Conservation (phyloP, 208 protist genomes). For the Naegleria fowleri region DNA sequence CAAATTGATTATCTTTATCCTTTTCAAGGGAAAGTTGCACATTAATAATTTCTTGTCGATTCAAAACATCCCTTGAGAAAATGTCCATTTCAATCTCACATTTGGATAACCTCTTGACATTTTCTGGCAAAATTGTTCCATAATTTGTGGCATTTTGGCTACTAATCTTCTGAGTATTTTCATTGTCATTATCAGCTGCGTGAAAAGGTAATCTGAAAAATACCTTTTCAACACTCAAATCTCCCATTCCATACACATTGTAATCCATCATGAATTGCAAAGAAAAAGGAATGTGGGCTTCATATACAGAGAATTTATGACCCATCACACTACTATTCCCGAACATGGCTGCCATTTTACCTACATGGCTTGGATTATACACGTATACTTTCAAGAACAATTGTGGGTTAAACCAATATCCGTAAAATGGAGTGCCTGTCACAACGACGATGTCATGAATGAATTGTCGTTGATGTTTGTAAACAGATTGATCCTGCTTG, state of each 20-base stretch:
- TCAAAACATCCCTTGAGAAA: background rate
- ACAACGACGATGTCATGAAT: background rate
- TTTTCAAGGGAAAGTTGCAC: background rate
- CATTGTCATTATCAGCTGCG: background rate
- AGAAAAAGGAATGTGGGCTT: conserved; percentile 61
- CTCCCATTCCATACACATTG: conserved; percentile 61
- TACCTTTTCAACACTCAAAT: conserved; percentile 28
- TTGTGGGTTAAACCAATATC: background rate
- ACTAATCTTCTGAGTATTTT: background rate
- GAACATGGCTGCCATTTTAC: conserved; percentile 8
- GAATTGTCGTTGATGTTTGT: background rate
- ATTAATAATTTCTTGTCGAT: background rate
- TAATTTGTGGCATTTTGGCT: background rate
- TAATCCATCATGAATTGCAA: conserved; percentile 67
- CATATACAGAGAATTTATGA: conserved; percentile 34
- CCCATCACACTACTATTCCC: background rate
- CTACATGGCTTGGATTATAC: conserved; percentile 8
- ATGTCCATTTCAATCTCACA: conserved; percentile 6
- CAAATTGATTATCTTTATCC: background rate
- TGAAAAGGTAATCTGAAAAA: background rate
- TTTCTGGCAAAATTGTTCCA: background rate
- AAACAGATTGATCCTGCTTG: background rate
- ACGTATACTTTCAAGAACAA: conserved; percentile 16
- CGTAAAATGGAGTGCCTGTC: conserved; percentile 8
- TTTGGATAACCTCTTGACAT: background rate